These are phyloP conservation scores for Paulinella micropora DNA, from an alignment of 78 protist genomes.

Conservation along the genomic window DNA sequence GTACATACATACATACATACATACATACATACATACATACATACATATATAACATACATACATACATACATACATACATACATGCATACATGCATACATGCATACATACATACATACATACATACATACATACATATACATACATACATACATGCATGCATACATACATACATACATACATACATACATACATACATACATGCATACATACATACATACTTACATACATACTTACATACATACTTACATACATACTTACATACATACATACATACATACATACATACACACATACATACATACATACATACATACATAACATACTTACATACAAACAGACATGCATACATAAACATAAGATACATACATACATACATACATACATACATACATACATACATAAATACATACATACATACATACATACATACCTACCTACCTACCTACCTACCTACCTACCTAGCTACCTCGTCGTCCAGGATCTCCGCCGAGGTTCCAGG, in stretches of 20 bases:
- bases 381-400: background rate
- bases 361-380: background rate
- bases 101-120: background rate
- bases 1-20: background rate
- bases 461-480: background rate
- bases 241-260: background rate
- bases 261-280: background rate
- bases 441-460: background rate
- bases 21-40: background rate
- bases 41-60: background rate
- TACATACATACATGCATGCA: background rate
- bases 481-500: conserved; percentile 2
- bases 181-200: background rate
- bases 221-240: background rate
- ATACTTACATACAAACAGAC: background rate
- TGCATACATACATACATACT: background rate
- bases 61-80: background rate
- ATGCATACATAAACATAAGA: background rate
- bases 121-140: background rate
- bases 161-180: background rate
- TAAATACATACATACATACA: background rate
- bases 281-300: background rate
- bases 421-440: background rate
- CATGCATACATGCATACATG: background rate
- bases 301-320: background rate